phyloP scores from a whole-genome alignment of 495 filamentous ascomycete genomes.

The Aspergillus funiculosus region DNA sequence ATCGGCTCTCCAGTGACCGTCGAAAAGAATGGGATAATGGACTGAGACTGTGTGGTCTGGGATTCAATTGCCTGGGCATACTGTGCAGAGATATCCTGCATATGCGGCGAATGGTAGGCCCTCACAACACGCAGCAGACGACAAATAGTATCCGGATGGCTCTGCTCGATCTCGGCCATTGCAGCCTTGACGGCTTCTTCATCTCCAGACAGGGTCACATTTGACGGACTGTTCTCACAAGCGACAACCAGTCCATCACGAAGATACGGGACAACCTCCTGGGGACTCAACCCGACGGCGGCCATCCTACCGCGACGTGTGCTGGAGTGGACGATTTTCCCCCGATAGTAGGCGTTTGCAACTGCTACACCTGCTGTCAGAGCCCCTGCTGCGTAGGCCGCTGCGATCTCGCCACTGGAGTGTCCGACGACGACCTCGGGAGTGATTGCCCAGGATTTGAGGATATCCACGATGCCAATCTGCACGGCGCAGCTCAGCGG shows the following conservation, averaged over 20 bases:
- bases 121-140: conserved; percentile 29
- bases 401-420: conserved; percentile 22
- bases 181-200: conserved; percentile 29
- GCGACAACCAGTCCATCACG: conserved; percentile 7
- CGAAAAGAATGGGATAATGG: conserved; percentile 20
- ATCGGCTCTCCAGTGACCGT: conserved; percentile 26
- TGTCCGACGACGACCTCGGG: conserved; percentile 17
- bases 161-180: conserved; percentile 22
- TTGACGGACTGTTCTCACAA: conserved; percentile 19
- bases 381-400: conserved; percentile 16
- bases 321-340: conserved; percentile 21
- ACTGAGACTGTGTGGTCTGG: conserved; percentile 9
- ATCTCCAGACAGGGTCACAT: conserved; percentile 26
- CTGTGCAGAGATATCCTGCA: too few relatives aligned
- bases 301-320: conserved; percentile 23
- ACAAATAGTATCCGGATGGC: conserved; percentile 18
- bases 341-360: conserved; percentile 27
- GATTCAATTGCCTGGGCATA: too few relatives aligned
- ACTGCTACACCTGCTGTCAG: conserved; percentile 19
- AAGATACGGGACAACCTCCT: conserved; percentile 10
- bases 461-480: conserved; percentile 12
- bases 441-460: conserved; percentile 7
- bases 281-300: conserved; percentile 29
- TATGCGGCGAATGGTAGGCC: conserved; percentile 39
- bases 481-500: conserved; percentile 32